Base-by-base conservation (phyloP, 371 early-diverging fungal species). In the Thermomucor indicae-seudaticae region DNA sequence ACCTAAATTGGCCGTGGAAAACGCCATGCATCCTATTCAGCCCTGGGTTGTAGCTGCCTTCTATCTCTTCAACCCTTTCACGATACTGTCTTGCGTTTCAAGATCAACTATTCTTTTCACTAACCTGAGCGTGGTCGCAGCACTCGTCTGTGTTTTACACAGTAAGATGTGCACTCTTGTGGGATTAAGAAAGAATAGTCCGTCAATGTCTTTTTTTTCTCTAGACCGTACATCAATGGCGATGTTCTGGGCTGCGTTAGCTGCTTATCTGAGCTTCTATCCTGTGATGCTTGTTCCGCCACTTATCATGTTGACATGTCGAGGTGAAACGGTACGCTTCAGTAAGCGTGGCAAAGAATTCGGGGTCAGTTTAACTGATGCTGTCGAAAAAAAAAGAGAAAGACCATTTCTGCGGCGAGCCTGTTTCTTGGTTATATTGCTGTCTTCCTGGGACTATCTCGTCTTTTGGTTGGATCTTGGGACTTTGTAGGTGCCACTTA, bases 31-130 rank as follows among this genome's bases (percentile, higher is more conserved):
- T 12, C 28, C 27, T 25, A 67, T 62, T 11, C 54, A 44, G 7
- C 83, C 81, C 12, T 34, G 54, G 1, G 61, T 64, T 0, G 67
- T 81, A 8, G 82, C 81, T 1, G 62, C 68, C 28, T 50, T 84
- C 5, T 97, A 90, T 62, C 60, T 93, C 25, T 79, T 93, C 55
- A 95, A 92, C 62, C 97, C 97, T 8, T 79, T 85, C 29, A 83
- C 87, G 5, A 69, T 95, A 14, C 63, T 79, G 6, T 82, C 88
- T 11, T 89, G 90, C 49, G 53, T 93, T 20, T 84, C 88, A 5
- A 76, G 67, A 49, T 90, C 92, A 2, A 86, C 94, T 0, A 65
- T 82, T 11, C 51, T 86, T 8, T 89, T 93, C 53, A 88, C 82
- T 34, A 85, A 90, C 45, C 48, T 89, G 23, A 81, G 88, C 10